phyloP scores from a whole-genome alignment of 441 rosid species.

The Bruguiera hainesii region DNA sequence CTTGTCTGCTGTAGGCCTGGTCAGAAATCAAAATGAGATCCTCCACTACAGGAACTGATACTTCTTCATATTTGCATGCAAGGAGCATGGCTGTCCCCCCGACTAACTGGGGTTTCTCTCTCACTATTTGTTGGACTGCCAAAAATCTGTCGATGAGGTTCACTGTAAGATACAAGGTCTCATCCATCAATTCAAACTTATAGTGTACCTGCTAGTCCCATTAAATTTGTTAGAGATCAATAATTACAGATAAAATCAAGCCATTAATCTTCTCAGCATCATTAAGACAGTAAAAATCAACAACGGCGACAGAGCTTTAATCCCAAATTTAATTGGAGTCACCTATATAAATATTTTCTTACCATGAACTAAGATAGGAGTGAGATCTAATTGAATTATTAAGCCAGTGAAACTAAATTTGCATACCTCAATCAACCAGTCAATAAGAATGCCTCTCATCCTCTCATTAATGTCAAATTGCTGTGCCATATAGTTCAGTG shows the following conservation, averaged over 20 bases:
- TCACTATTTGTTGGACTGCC: constrained; percentile 51
- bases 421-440: constrained; percentile 92
- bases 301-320: too few relatives aligned
- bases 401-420: background rate
- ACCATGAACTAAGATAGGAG: too few relatives aligned
- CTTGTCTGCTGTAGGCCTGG: constrained; percentile 71
- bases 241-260: background rate
- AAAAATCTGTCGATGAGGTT: constrained; percentile 88
- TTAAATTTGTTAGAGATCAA: constrained; percentile 16
- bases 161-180: constrained; percentile 84
- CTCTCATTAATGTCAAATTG: constrained; percentile 44
- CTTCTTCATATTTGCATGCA: constrained; percentile 97
- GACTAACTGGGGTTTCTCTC: constrained; percentile 89
- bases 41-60: constrained; percentile 73
- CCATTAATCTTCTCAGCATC: background rate
- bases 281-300: too few relatives aligned
- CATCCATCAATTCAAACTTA: constrained; percentile 83
- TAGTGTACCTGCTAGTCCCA: constrained; percentile 67
- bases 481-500: constrained; percentile 64
- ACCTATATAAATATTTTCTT: too few relatives aligned
- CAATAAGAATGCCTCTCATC: constrained; percentile 93
- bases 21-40: constrained; percentile 85
- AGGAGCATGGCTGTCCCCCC: constrained; percentile 86
- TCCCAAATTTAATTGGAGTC: too few relatives aligned
- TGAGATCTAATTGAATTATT: too few relatives aligned